Evolutionary conservation across 129 eudicot species (phyloP).

Genomic region (Pulicaria dysenterica): DNA sequence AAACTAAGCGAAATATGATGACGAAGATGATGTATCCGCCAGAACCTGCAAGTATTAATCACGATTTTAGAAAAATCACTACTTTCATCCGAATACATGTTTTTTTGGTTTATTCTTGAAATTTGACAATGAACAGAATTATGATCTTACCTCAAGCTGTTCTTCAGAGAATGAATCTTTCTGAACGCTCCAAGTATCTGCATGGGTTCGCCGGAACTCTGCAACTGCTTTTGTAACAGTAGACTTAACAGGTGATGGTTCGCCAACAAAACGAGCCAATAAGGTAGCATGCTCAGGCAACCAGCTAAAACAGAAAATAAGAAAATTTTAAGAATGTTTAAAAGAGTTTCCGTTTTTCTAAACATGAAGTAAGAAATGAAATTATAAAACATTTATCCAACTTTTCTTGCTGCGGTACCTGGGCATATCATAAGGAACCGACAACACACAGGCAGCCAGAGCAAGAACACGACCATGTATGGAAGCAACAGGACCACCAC

Average conservation of each 20-base stretch:
- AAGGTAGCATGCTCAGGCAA: conserved; percentile 96
- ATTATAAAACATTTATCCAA: neutral
- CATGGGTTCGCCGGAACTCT: conserved; percentile 98
- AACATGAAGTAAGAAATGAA: neutral
- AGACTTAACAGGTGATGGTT: conserved; percentile 89
- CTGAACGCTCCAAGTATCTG: conserved; percentile 96
- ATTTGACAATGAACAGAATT: neutral
- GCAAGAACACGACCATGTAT: conserved; percentile 89
- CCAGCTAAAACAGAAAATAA: conserved; percentile 67
- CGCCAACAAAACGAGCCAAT: conserved; percentile 87
- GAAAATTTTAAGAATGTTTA: neutral
- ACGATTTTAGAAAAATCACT: neutral
- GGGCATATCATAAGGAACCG: conserved; percentile 98
- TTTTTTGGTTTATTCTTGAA: neutral
- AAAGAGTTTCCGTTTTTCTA: neutral
- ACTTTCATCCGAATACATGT: too few relatives aligned
- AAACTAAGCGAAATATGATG: conserved; percentile 92
- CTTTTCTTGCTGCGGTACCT: conserved; percentile 47
- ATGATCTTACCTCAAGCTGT: conserved; percentile 78
- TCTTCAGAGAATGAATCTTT: conserved; percentile 94
- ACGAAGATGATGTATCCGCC: conserved; percentile 95
- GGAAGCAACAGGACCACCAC: conserved; percentile 55
- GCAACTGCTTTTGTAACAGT: conserved; percentile 99
- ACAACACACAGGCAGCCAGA: conserved; percentile 86
- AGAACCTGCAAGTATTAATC: conserved; percentile 67